Evolutionary conservation across 129 eudicot species (phyloP), one percentile per base, ranked within the genome.

Genomic region (Solidago caesia): DNA sequence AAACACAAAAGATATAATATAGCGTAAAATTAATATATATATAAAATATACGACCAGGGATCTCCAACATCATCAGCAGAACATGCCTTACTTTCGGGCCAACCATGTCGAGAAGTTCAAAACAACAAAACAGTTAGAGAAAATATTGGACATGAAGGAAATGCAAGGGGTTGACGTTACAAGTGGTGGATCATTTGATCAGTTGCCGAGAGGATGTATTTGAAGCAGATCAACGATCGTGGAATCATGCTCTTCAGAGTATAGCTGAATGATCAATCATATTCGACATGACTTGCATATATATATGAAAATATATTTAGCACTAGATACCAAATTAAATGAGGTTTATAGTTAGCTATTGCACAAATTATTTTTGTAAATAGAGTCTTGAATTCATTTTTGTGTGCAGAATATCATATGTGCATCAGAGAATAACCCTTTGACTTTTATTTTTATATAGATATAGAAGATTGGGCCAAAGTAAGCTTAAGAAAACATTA

Each of bases 201-300:
- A n/a, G n/a, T n/a, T n/a, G n/a, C n/a, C n/a, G n/a, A n/a, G n/a
- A n/a, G n/a, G 44, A 48, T 64, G 69, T 68, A 44, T 62, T 61
- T 27, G 52, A 69, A 45, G 49, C 77, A 0, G 49, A 81, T 80
- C 84, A 76, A 64, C 69, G 75, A 48, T 69, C 93, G 85, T 90
- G 93, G 83, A 81, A 52, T 90, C n/a, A 90, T 14, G 77, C 73
- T 10, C 78, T 88, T 27, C 73, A 77, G 39, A 88, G 81, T 67
- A 88, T 88, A 71, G 79, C 86, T 2, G 93, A 88, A 79, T 79
- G 2, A 70, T 64, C 57, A 29, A 29, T 29, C 39, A 29, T 29
- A 29, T 29, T 29, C 39, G 39, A 29, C 39, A 29, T 29, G 39
- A 29, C 39, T 29, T 29, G 39, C 39, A 1, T 60, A 12, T 77